phyloP scores from a whole-genome alignment of 2,329 filamentous ascomycete species.

The Grosmannia huntii region DNA sequence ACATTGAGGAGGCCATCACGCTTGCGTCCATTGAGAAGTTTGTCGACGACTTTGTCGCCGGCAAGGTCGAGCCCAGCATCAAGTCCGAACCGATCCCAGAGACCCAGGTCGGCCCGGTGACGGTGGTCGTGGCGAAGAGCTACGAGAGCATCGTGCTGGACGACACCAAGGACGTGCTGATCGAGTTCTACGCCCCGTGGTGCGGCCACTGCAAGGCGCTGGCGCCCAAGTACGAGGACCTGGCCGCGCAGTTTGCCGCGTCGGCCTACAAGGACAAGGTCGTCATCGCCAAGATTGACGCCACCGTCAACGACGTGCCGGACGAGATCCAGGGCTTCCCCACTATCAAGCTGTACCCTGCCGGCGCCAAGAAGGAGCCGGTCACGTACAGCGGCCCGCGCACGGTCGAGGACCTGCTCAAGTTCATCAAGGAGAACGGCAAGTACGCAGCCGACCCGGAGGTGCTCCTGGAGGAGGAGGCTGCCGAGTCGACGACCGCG shows the following conservation, averaged over 20 bases:
- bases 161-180: slow-evolving; percentile 87
- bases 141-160: slow-evolving; percentile 88
- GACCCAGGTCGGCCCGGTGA: slow-evolving; percentile 80
- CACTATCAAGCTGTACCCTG: slow-evolving; percentile 96
- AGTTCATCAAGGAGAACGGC: slow-evolving; percentile 91
- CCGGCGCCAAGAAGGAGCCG: slow-evolving; percentile 73
- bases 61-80: slow-evolving; percentile 90
- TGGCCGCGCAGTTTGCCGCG: slow-evolving; percentile 64
- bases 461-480: slow-evolving; percentile 34
- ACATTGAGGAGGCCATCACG: slow-evolving; percentile 69
- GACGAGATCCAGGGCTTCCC: slow-evolving; percentile 97
- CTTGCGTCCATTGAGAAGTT: slow-evolving; percentile 62
- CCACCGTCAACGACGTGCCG: slow-evolving; percentile 89
- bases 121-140: slow-evolving; percentile 80
- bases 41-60: slow-evolving; percentile 70
- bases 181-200: slow-evolving; percentile 99
- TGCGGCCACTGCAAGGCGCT: slow-evolving; percentile 99
- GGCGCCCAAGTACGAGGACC: slow-evolving; percentile 91
- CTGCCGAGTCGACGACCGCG: slow-evolving; percentile 7
- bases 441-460: slow-evolving; percentile 67
- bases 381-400: slow-evolving; percentile 80
- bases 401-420: slow-evolving; percentile 79
- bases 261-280: slow-evolving; percentile 73
- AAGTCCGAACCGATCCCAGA: slow-evolving; percentile 97
- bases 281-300: slow-evolving; percentile 93